These are phyloP conservation scores for Colletotrichum tamarilloi DNA, from an alignment of 2,329 filamentous ascomycete species.

Conservation along the genomic window DNA sequence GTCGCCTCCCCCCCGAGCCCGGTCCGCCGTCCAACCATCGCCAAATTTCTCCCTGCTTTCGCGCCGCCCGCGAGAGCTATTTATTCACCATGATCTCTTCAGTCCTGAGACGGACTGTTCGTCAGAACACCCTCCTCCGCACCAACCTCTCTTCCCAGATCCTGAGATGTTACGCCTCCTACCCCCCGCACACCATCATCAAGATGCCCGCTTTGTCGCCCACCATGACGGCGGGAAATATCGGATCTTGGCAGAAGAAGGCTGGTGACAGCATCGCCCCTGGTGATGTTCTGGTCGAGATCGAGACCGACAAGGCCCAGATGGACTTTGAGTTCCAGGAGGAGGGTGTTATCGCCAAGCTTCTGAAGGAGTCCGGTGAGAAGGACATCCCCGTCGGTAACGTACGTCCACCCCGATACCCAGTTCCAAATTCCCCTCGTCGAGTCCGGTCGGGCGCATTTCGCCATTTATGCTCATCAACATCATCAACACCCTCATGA, in stretches of 20 bases:
- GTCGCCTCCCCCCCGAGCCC: background rate
- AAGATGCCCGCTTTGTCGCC: slow-evolving; percentile 98
- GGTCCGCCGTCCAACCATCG: background rate
- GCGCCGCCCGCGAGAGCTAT: slow-evolving; percentile 24
- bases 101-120: slow-evolving; percentile 71
- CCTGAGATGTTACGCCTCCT: slow-evolving; percentile 80
- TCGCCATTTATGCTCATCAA: background rate
- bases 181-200: slow-evolving; percentile 93
- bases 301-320: slow-evolving; percentile 99
- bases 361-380: slow-evolving; percentile 90
- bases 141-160: slow-evolving; percentile 64
- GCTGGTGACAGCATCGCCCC: slow-evolving; percentile 86
- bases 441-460: slow-evolving; percentile 8
- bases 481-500: slow-evolving; percentile 20
- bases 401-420: slow-evolving; percentile 68
- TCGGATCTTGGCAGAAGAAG: slow-evolving; percentile 98
- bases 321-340: slow-evolving; percentile 99
- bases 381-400: slow-evolving; percentile 96
- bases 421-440: slow-evolving; percentile 8
- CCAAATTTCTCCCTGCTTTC: slow-evolving; percentile 28
- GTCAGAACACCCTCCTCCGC: slow-evolving; percentile 64
- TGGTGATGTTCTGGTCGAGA: slow-evolving; percentile 96
- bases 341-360: slow-evolving; percentile 93
- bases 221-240: slow-evolving; percentile 97
- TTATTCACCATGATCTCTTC: slow-evolving; percentile 68